Evolutionary conservation across 768 basidiomycete species (phyloP).

Genomic region (Lactarius quietus): DNA sequence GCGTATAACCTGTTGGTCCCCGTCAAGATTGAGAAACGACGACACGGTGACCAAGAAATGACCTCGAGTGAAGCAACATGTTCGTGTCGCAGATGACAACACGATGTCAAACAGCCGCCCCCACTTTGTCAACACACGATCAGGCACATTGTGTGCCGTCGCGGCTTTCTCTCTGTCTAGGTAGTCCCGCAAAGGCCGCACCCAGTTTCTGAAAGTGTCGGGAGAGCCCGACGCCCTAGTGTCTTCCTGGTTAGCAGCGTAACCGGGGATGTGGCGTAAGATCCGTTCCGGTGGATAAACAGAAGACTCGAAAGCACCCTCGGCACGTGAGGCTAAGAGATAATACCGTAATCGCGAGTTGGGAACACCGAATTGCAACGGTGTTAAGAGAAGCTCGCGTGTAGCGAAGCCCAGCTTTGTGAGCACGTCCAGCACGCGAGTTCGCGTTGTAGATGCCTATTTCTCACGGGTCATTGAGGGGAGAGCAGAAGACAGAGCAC

Average conservation of each 20-base stretch:
- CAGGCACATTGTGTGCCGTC: conserved; percentile 43
- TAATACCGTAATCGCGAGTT: conserved; percentile 83
- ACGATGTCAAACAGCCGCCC: conserved; percentile 80
- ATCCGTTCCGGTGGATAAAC: conserved; percentile 30
- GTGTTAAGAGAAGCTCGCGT: conserved; percentile 65
- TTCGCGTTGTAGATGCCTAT: conserved; percentile 64
- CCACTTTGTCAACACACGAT: conserved; percentile 67
- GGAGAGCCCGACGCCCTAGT: conserved; percentile 30
- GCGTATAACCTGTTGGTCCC: conserved; percentile 63
- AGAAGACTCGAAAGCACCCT: conserved; percentile 37
- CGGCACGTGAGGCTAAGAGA: conserved; percentile 56
- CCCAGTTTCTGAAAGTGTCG: conserved; percentile 11
- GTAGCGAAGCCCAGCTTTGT: conserved; percentile 51
- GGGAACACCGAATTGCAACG: conserved; percentile 74
- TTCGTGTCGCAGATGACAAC: conserved; percentile 52
- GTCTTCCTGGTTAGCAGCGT: conserved; percentile 43
- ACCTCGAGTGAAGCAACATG: conserved; percentile 85
- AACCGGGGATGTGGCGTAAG: conserved; percentile 53
- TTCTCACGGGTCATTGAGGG: background rate
- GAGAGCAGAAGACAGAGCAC: background rate
- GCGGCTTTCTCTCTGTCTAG: conserved; percentile 36
- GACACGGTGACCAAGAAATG: background rate
- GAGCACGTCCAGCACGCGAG: conserved; percentile 51
- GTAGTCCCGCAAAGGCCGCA: conserved; percentile 36
- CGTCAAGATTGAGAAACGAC: conserved; percentile 7